Evolutionary conservation across 768 basidiomycete genomes (phyloP).

Genomic region (Botryobasidium botryosum): DNA sequence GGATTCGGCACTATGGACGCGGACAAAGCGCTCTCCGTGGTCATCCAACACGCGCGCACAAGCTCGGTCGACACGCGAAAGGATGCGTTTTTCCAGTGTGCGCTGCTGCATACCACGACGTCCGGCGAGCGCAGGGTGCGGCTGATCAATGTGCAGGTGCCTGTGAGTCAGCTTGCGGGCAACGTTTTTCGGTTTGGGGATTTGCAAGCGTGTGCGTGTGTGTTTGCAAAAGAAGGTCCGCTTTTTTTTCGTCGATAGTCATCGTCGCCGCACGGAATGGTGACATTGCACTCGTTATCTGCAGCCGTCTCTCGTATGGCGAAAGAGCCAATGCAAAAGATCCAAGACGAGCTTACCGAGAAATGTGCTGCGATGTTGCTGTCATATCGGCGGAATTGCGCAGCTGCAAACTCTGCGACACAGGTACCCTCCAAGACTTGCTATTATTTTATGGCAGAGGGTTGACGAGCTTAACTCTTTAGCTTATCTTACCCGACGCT

Average conservation of each 20-base stretch:
- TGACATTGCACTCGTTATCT: not conserved
- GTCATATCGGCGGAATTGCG: constrained; percentile 80
- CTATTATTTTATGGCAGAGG: no score
- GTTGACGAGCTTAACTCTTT: not conserved
- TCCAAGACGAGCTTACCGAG: constrained; percentile 74
- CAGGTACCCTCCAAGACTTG: constrained; percentile 63
- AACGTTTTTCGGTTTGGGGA: constrained; percentile 88
- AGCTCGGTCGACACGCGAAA: constrained; percentile 44
- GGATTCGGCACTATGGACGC: constrained; percentile 67
- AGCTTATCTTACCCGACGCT: constrained; percentile 91
- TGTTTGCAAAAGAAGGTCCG: constrained; percentile 65
- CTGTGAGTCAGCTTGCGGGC: constrained; percentile 66
- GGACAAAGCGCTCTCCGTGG: constrained; percentile 59
- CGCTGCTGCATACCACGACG: constrained; percentile 68
- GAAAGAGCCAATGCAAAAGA: constrained; percentile 44
- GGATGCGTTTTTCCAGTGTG: constrained; percentile 70
- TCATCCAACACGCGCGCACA: constrained; percentile 48
- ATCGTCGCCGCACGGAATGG: not conserved
- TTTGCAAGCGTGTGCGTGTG: constrained; percentile 62
- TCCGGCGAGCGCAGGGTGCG: constrained; percentile 70
- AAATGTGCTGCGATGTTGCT: constrained; percentile 64
- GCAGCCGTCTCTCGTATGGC: constrained; percentile 57
- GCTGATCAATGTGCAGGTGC: constrained; percentile 70
- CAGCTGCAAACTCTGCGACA: constrained; percentile 51
- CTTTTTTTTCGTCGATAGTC: not conserved